Base-by-base conservation (phyloP, 1,284 basidiomycete genomes). In the Chondrostereum purpureum region DNA sequence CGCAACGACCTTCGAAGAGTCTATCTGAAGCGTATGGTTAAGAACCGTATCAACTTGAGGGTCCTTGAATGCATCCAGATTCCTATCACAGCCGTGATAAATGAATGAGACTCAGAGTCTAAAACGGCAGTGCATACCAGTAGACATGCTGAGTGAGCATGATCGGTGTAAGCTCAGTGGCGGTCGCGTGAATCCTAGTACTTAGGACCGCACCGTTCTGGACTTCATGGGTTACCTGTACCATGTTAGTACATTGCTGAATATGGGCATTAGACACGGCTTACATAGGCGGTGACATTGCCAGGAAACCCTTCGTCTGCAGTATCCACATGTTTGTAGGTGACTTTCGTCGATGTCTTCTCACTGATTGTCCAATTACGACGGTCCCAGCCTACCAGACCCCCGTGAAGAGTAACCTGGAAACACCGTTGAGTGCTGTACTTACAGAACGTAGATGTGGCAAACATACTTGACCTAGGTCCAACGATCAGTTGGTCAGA, bases 81-180 rank as follows among this genome's bases (percentile, higher is more conserved):
- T 42, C 41, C 41, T 42, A 14, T 21, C 20, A 14, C 10, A 19
- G 10, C 18, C 10, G 10, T 14, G 36, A 37, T 8, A 14, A 31
- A 31, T 8, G 27, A 31, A 31, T 8, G 27, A 31, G 27, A n/a
- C 8, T 8, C 8, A n/a, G 27, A 31, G 8, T 31, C n/a, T n/a
- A n/a, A n/a, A n/a, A n/a, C n/a, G n/a, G n/a, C 27, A 31, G 27
- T 8, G 27, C 27, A 31, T 43, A 73, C 75, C 74, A 78, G 56
- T 72, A 80, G 39, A 69, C 67, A 58, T 73, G 77, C 54, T 72
- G 73, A 2, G 74, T 78, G 12, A 77, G 57, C 75, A 80, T 78
- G 44, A 80, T 75, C 0, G 77, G 78, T 1, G 78, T 80, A 64
- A 70, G 61, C 53, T 73, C 59, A 0, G 73, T 70, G 0, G 75